Conservation (phyloP, 345 rosid species). For the Punica granatum region DNA sequence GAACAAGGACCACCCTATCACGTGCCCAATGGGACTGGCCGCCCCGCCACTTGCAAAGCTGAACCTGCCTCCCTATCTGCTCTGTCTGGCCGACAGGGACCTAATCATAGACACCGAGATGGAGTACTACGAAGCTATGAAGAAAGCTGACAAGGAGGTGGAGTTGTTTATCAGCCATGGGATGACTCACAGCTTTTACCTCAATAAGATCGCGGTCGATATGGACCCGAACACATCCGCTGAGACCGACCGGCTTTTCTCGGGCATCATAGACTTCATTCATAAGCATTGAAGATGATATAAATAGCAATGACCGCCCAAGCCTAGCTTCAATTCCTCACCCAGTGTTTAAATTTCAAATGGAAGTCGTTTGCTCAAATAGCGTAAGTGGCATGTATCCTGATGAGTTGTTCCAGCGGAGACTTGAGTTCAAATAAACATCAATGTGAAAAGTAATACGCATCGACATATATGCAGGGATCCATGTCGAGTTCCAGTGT, state of each 20-base stretch:
- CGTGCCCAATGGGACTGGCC: constrained; percentile 52
- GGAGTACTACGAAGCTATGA: constrained; percentile 54
- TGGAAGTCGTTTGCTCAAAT: too few relatives aligned
- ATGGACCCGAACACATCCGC: constrained; percentile 32
- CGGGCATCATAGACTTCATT: constrained; percentile 33
- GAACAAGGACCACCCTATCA: constrained; percentile 46
- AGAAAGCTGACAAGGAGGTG: constrained; percentile 34
- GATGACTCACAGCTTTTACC: constrained; percentile 56
- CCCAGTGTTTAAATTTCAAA: too few relatives aligned
- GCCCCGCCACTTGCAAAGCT: constrained; percentile 28
- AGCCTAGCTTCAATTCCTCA: too few relatives aligned
- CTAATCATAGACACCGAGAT: constrained; percentile 46
- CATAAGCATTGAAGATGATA: constrained; percentile 14
- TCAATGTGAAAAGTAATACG: too few relatives aligned
- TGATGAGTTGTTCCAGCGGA: too few relatives aligned
- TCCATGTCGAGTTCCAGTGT: too few relatives aligned
- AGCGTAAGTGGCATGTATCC: too few relatives aligned
- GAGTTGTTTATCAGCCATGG: constrained; percentile 35
- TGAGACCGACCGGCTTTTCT: constrained; percentile 24
- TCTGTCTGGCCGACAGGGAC: constrained; percentile 44
- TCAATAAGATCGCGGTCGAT: constrained; percentile 43
- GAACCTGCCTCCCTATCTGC: constrained; percentile 40
- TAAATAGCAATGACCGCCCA: too few relatives aligned
- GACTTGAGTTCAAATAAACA: too few relatives aligned
- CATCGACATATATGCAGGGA: too few relatives aligned